Evolutionary conservation across 352 stramenopile species (phyloP).

Genomic region (Phytophthora macrochlamydospora): DNA sequence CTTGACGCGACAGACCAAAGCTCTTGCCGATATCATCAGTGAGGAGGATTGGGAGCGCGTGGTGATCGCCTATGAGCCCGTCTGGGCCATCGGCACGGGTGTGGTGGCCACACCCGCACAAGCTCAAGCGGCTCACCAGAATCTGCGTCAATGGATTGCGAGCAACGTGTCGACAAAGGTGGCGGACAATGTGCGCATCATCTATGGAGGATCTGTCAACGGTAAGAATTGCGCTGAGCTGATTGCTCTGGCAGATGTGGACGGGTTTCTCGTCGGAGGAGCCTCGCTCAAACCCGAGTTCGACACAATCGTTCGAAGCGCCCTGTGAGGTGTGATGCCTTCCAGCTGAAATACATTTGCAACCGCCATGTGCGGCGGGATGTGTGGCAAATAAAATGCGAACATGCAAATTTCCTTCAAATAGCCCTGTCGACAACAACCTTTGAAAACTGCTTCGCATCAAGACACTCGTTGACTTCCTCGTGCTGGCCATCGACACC

Average conservation of each 20-base stretch:
- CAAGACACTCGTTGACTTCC: too few relatives aligned
- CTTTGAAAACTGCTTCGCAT: too few relatives aligned
- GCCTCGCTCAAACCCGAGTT: slow-evolving; percentile 95
- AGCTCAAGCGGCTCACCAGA: slow-evolving; percentile 93
- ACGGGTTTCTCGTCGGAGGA: slow-evolving; percentile 95
- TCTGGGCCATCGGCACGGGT: slow-evolving; percentile 98
- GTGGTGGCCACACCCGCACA: slow-evolving; percentile 96
- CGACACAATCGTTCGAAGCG: slow-evolving; percentile 80
- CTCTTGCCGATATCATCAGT: slow-evolving; percentile 84
- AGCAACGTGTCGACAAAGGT: slow-evolving; percentile 65
- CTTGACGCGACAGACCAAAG: slow-evolving; percentile 95
- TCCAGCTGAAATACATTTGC: too few relatives aligned
- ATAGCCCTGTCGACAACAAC: too few relatives aligned
- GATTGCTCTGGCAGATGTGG: slow-evolving; percentile 84
- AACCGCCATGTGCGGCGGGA: too few relatives aligned
- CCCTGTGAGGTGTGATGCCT: slow-evolving; percentile 17
- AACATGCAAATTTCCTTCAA: background rate
- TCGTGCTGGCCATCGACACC: background rate
- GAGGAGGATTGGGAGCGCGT: slow-evolving; percentile 83
- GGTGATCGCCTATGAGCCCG: slow-evolving; percentile 96
- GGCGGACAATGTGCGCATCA: slow-evolving; percentile 80
- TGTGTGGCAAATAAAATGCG: too few relatives aligned
- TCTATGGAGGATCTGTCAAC: slow-evolving; percentile 95
- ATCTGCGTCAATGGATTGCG: slow-evolving; percentile 80
- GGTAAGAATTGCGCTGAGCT: slow-evolving; percentile 90